phyloP scores from a whole-genome alignment of 257 asterid species.

The Paulownia fortunei region DNA sequence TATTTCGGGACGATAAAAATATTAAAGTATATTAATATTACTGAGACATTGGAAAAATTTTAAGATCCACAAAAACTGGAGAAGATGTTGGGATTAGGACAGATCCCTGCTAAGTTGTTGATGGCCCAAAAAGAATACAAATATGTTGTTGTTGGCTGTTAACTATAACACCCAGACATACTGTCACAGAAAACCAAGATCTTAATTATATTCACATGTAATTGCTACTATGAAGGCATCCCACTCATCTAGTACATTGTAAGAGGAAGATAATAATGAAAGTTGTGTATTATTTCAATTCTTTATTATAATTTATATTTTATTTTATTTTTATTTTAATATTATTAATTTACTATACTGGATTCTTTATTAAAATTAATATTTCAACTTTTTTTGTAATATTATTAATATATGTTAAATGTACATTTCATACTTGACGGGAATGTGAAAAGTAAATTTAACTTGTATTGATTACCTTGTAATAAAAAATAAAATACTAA shows the following conservation, averaged over 20 bases:
- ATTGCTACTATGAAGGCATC: background rate
- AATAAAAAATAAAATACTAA: no score
- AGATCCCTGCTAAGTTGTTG: background rate
- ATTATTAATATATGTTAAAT: no score
- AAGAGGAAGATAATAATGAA: background rate
- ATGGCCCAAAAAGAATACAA: background rate
- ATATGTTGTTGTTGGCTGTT: conserved; percentile 6
- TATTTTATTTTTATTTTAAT: no score
- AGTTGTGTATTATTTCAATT: background rate
- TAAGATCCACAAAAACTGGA: conserved; percentile 18
- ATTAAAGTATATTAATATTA: background rate
- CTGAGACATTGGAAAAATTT: background rate
- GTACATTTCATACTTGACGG: no score
- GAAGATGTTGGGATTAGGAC: conserved; percentile 7
- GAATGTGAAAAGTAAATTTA: no score
- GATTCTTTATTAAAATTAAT: no score
- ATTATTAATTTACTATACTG: no score
- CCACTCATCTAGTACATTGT: background rate
- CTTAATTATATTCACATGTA: conserved; percentile 2
- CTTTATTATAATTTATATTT: background rate
- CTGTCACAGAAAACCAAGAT: background rate
- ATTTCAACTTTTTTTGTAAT: no score
- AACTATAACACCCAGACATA: background rate
- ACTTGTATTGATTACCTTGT: no score
- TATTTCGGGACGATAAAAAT: background rate